These are phyloP conservation scores for Plasmodium vivax DNA, from an alignment of 169 alveolate genomes.

Conservation along the genomic window DNA sequence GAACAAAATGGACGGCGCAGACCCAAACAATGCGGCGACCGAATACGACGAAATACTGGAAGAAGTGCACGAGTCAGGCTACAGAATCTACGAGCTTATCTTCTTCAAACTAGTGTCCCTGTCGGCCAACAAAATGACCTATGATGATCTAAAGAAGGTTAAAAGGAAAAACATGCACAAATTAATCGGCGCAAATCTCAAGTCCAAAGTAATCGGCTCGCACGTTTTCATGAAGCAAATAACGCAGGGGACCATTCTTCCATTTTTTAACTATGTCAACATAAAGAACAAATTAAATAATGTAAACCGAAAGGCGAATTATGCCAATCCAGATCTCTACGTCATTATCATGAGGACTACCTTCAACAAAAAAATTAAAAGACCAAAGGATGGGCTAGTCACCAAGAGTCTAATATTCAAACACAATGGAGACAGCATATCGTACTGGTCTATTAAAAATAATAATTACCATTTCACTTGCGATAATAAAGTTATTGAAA, in stretches of 20 bases:
- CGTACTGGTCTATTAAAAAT: constrained; percentile 45
- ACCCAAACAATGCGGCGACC: neutral
- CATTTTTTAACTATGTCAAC: constrained; percentile 15
- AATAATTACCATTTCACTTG: constrained; percentile 54
- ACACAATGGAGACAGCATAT: constrained; percentile 28
- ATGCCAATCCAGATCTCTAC: constrained; percentile 1
- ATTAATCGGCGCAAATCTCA: neutral
- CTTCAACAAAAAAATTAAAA: constrained; percentile 13
- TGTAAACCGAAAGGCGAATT: neutral
- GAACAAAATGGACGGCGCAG: neutral
- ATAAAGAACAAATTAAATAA: constrained; percentile 25
- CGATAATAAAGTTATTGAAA: constrained; percentile 26
- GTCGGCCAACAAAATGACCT: constrained; percentile 21
- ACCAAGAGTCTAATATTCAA: constrained; percentile 11
- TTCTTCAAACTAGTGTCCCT: constrained; percentile 57
- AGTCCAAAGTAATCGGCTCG: constrained; percentile 15
- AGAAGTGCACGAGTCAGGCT: neutral
- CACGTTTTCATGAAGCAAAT: neutral
- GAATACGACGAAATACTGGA: constrained; percentile 3
- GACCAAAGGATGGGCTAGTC: constrained; percentile 19
- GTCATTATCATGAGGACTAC: constrained; percentile 1
- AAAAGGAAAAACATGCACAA: neutral
- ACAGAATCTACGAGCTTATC: constrained; percentile 34
- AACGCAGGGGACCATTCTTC: constrained; percentile 10
- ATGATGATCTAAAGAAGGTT: neutral